These are phyloP conservation scores for Alternaria metachromatica DNA, from an alignment of 2,329 filamentous ascomycete species.

Conservation along the genomic window DNA sequence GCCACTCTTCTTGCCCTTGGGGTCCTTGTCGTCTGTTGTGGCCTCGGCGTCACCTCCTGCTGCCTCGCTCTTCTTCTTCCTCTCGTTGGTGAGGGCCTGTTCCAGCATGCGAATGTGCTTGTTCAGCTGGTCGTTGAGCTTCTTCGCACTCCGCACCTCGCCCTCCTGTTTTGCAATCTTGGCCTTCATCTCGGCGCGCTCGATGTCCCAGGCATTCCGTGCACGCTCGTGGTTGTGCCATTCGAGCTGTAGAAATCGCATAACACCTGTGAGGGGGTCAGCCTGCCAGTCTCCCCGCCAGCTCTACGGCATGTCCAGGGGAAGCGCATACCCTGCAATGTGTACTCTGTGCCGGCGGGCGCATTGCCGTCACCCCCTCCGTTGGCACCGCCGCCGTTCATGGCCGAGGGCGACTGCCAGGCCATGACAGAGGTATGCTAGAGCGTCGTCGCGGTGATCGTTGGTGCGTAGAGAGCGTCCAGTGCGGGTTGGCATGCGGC, in stretches of 20 bases:
- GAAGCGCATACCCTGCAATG: conserved; percentile 66
- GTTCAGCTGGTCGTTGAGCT: conserved; percentile 85
- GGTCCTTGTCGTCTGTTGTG: conserved; percentile 49
- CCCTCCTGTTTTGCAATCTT: conserved; percentile 95
- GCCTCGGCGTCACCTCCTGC: conserved; percentile 59
- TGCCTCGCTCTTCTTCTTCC: conserved; percentile 67
- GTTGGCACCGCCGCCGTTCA: conserved; percentile 62
- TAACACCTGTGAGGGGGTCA: conserved; percentile 71
- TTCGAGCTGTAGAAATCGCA: conserved; percentile 99
- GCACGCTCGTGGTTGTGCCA: conserved; percentile 99
- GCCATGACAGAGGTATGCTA: conserved; percentile 60
- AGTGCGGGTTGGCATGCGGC: conserved; percentile 38
- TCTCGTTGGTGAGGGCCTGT: conserved; percentile 83
- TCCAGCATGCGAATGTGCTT: conserved; percentile 92
- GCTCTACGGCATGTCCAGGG: neutral
- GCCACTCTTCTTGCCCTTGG: conserved; percentile 43
- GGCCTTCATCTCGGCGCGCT: conserved; percentile 98
- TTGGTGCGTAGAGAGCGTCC: conserved; percentile 28
- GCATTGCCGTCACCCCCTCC: conserved; percentile 57
- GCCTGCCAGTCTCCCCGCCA: conserved; percentile 10
- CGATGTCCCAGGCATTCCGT: conserved; percentile 98
- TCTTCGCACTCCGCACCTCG: conserved; percentile 83
- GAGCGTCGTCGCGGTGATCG: conserved; percentile 27
- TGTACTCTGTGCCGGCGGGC: conserved; percentile 72
- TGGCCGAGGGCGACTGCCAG: conserved; percentile 72